A percentile compares a stretch with the other conserved stretches of the same genome.
Conservation (phyloP, 768 basidiomycete genomes). For the Kwoniella pini region DNA sequence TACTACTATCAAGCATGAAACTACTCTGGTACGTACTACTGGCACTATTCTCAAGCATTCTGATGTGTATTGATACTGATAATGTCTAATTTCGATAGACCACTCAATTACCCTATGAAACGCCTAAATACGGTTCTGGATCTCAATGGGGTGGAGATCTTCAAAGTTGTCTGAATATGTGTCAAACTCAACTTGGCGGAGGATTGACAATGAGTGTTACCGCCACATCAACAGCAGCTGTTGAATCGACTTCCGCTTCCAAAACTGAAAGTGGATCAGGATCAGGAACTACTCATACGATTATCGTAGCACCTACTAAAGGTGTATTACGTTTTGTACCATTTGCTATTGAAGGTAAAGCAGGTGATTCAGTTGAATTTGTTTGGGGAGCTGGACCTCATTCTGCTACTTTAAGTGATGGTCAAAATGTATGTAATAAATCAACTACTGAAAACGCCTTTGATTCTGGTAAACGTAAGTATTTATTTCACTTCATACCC, state of each 20-base stretch:
- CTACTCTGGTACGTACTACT: background rate
- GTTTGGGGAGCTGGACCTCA: constrained; percentile 44
- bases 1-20: constrained; percentile 5
- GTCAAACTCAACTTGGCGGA: constrained; percentile 11
- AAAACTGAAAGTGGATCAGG: background rate
- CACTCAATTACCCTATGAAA: background rate
- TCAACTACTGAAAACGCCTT: constrained; percentile 30
- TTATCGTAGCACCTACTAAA: constrained; percentile 41
- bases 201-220: background rate
- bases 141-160: constrained; percentile 9
- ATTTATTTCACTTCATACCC: background rate
- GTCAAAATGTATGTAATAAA: constrained; percentile 40
- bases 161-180: constrained; percentile 11
- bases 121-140: constrained; percentile 11
- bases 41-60: no score
- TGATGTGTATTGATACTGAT: no score
- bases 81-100: background rate
- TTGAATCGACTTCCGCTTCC: constrained; percentile 2
- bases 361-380: constrained; percentile 36
- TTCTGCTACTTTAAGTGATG: constrained; percentile 17
- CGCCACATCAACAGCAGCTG: background rate
- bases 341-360: constrained; percentile 34
- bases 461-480: constrained; percentile 45
- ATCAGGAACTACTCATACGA: constrained; percentile 27
- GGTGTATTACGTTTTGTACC: constrained; percentile 45